A percentile compares a stretch with the other conserved stretches of the same genome.
Conservation (phyloP, 495 filamentous ascomycete species). For the Trypethelium eluteriae region DNA sequence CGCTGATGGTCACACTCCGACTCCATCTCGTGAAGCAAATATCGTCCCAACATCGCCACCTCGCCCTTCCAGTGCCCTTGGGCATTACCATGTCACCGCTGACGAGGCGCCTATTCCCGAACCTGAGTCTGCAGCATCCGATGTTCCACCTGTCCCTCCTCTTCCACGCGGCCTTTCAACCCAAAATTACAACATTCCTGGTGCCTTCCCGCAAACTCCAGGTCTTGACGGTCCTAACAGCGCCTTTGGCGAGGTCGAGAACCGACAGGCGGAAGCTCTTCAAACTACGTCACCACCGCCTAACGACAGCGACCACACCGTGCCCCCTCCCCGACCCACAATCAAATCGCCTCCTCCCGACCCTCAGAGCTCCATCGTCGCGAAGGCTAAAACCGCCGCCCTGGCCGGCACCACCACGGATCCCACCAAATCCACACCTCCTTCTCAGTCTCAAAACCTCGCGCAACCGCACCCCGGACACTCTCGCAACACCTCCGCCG, state of each 20-base stretch:
- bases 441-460: not conserved
- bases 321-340: not conserved
- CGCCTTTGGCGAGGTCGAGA: not conserved
- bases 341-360: not conserved
- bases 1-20: not conserved
- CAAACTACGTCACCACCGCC: not conserved
- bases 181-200: conserved; percentile 5
- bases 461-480: not conserved
- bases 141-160: not conserved
- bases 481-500: not conserved
- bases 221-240: not conserved
- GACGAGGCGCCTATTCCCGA: conserved; percentile 7
- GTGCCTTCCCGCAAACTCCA: not conserved
- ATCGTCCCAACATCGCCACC: not conserved
- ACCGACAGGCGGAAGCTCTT: not conserved
- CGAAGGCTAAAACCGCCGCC: not conserved
- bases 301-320: conserved; percentile 1
- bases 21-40: not conserved
- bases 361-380: conserved; percentile 1
- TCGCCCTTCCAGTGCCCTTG: conserved; percentile 8
- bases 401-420: not conserved
- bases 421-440: not conserved
- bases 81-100: conserved; percentile 5
- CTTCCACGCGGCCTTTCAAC: conserved; percentile 7
- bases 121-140: not conserved